Percentiles rank a stretch among this genome's conserved stretches.
These are phyloP conservation scores for Triticum monococcum DNA, from an alignment of 176 grass and related monocot species.

Conservation along the genomic window DNA sequence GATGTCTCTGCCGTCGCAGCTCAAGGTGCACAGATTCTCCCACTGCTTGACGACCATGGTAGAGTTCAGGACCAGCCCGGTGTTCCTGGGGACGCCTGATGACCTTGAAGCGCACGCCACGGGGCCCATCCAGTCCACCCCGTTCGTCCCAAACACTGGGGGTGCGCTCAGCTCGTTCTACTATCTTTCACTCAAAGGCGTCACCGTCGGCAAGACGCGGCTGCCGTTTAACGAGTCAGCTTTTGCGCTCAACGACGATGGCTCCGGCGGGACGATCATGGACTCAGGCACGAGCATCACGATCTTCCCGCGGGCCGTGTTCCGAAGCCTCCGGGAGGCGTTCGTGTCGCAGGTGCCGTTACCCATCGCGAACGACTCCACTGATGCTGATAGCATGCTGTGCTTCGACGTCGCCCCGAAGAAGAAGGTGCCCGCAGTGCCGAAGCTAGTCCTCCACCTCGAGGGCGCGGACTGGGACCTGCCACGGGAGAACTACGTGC, in stretches of 20 bases:
- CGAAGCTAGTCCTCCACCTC: slow-evolving; percentile 53
- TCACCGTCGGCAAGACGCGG: slow-evolving; percentile 45
- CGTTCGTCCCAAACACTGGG: slow-evolving; percentile 7
- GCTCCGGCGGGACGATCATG: slow-evolving; percentile 50
- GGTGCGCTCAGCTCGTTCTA: slow-evolving; percentile 6
- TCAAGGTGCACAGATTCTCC: slow-evolving; percentile 53
- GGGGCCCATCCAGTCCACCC: slow-evolving; percentile 37
- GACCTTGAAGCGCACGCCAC: slow-evolving; percentile 4
- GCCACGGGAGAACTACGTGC: slow-evolving; percentile 36
- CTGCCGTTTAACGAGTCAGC: slow-evolving; percentile 35
- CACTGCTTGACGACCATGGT: slow-evolving; percentile 62
- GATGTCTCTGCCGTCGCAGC: slow-evolving; percentile 62
- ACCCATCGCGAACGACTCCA: not conserved
- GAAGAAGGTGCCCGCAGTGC: slow-evolving; percentile 9
- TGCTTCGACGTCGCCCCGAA: slow-evolving; percentile 32
- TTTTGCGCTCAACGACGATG: slow-evolving; percentile 34
- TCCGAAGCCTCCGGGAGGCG: slow-evolving; percentile 19
- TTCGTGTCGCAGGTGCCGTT: slow-evolving; percentile 23
- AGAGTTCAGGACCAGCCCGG: slow-evolving; percentile 38
- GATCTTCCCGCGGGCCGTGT: slow-evolving; percentile 31
- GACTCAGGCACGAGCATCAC: slow-evolving; percentile 60
- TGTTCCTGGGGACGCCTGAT: slow-evolving; percentile 48
- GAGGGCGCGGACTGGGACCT: slow-evolving; percentile 44
- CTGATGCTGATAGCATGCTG: not conserved
- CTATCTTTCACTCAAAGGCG: slow-evolving; percentile 41